Conservation (phyloP, 2,329 filamentous ascomycete species). For the Xylariaceae sp. region DNA sequence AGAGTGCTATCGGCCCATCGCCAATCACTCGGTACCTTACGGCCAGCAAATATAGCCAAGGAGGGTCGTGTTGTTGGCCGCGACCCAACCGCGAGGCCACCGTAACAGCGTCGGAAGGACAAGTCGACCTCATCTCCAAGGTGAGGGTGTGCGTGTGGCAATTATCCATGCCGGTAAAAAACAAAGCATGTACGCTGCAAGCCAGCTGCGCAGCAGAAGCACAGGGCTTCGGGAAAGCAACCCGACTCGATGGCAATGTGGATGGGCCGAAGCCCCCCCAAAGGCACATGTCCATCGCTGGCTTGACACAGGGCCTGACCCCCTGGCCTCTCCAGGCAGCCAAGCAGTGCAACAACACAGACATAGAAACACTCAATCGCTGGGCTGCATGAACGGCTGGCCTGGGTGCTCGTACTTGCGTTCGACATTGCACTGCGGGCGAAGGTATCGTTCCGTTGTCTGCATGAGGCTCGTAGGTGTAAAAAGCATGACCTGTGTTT, state of each 20-base stretch:
- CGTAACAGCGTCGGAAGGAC: conserved; percentile 10
- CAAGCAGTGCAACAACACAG: conserved; percentile 10
- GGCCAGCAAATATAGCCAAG: conserved; percentile 2
- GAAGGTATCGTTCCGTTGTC: neutral
- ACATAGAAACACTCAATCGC: conserved; percentile 17
- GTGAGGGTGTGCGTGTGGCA: conserved; percentile 15
- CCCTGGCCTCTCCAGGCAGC: neutral
- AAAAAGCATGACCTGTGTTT: conserved; percentile 2
- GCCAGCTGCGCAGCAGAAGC: conserved; percentile 19
- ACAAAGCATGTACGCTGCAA: conserved; percentile 19
- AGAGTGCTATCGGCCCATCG: conserved; percentile 8
- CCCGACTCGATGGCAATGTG: conserved; percentile 13
- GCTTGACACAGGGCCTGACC: too few relatives aligned
- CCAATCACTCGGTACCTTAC: neutral
- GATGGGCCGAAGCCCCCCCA: too few relatives aligned
- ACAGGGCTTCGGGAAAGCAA: conserved; percentile 23
- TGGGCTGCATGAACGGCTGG: conserved; percentile 28
- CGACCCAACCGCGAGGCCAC: conserved; percentile 20
- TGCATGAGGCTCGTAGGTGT: too few relatives aligned
- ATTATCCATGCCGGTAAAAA: conserved; percentile 28
- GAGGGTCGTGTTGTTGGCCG: conserved; percentile 5
- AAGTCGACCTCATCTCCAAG: conserved; percentile 11
- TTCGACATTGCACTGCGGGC: conserved; percentile 11
- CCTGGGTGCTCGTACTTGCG: conserved; percentile 14
- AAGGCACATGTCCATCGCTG: too few relatives aligned